A percentile compares a stretch with the other conserved stretches of the same genome.
phyloP scores from a whole-genome alignment of 495 filamentous ascomycete genomes.

The Clavariopsis aquatica region DNA sequence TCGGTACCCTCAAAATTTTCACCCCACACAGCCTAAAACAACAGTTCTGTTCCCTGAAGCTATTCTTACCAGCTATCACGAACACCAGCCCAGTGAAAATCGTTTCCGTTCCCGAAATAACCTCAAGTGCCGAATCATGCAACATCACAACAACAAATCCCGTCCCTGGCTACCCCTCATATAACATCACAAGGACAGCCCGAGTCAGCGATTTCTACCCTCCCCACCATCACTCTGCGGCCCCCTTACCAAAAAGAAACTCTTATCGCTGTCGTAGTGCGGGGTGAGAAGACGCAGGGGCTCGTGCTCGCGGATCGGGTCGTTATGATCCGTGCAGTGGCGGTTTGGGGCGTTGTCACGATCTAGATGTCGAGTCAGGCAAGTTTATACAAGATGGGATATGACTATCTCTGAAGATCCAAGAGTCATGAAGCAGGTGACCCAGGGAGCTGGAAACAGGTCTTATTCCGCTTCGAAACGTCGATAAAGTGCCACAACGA shows the following conservation, averaged over 20 bases:
- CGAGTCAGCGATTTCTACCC: background rate
- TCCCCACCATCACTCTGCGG: background rate
- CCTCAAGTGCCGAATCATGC: background rate
- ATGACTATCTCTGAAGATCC: background rate
- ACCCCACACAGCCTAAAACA: background rate
- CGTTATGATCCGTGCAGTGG: background rate
- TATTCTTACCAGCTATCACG: background rate
- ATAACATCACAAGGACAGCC: background rate
- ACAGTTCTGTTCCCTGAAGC: background rate
- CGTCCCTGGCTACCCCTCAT: background rate
- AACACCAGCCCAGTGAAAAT: background rate
- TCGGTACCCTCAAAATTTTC: background rate
- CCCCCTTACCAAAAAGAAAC: background rate
- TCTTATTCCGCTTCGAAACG: background rate
- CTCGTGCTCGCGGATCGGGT: slow-evolving; percentile 2
- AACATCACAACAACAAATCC: background rate
- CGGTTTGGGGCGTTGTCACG: background rate
- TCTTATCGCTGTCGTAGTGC: background rate
- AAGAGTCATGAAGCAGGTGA: background rate
- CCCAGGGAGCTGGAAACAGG: background rate
- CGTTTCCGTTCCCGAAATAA: background rate
- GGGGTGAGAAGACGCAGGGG: background rate
- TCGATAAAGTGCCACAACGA: background rate
- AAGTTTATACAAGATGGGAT: background rate
- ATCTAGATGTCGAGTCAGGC: background rate